Base-by-base conservation (phyloP, 192 early-diverging fungal genomes). In the Phlyctochytrium planicorne region DNA sequence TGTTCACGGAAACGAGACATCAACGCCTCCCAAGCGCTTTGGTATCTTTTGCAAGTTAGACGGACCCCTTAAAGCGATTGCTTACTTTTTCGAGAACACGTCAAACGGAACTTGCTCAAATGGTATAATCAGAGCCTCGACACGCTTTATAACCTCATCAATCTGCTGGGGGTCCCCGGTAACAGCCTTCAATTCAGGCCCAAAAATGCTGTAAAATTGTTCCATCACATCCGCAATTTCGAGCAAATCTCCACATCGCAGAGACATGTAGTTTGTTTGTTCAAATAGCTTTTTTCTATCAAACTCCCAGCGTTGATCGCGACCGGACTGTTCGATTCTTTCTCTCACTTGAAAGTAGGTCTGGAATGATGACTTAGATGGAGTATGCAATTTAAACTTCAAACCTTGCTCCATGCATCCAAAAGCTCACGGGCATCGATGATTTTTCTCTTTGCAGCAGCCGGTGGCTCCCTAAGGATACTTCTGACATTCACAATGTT, bases 251-350 rank as follows among this genome's bases (percentile, higher is more conserved):
- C 75, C 80, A 62, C 86, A 87, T 17, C 84, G 78, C 2, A 81
- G 71, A 0, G 86, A 78, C 84, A 87, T 87, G 63, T 87, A 87
- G 74, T 87, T 83, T 35, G 86, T 87, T 59, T 81, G 82, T 63
- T 87, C 86, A 76, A 87, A 87, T 6, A 87, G 72, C 65, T 86
- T 88, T 63, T 82, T 85, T 52, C 86, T 70, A 53, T 87, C 86
- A 71, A 87, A 87, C 66, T 87, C 86, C 86, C 86, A 87, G 29
- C 86, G 78, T 62, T 87, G 86, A 67, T 87, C 86, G 12, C 86
- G 74, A 1, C 86, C 86, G 53, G 82, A 84, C 53, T 83, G 84
- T 59, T 87, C 86, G 53, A 87, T 87, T 17, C 79, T 66, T 53
- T 87, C 86, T 24, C 86, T 77, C 2, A 86, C 82, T 69, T 80